Evolutionary conservation across 441 rosid species (phyloP).

Genomic region (Daphne laureola): DNA sequence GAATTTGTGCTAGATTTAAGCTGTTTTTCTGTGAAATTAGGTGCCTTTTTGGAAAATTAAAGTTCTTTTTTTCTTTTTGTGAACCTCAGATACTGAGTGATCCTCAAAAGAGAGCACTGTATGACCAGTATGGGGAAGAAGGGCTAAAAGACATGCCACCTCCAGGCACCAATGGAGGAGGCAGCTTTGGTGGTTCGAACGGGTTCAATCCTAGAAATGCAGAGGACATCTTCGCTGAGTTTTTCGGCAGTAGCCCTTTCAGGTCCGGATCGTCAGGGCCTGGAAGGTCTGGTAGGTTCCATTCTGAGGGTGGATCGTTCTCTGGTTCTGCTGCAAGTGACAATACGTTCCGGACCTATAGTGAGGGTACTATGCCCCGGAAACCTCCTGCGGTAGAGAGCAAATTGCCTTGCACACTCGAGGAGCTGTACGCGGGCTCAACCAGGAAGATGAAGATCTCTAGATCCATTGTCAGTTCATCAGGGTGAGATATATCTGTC

Average conservation of each 20-base stretch:
- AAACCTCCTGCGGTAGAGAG: conserved; percentile 90
- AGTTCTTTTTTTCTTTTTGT: neutral
- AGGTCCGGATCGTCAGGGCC: conserved; percentile 66
- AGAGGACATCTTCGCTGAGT: conserved; percentile 90
- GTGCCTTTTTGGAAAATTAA: neutral
- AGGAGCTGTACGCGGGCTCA: conserved; percentile 75
- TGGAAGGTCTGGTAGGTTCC: conserved; percentile 66
- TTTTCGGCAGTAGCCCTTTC: conserved; percentile 87
- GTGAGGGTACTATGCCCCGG: conserved; percentile 45
- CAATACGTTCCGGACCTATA: conserved; percentile 51
- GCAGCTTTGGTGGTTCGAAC: conserved; percentile 26
- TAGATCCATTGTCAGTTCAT: conserved; percentile 58
- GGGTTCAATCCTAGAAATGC: conserved; percentile 95
- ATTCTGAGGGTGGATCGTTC: conserved; percentile 62
- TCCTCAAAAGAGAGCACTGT: conserved; percentile 68
- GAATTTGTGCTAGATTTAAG: neutral
- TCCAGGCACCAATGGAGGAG: conserved; percentile 36
- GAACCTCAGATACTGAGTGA: conserved; percentile 71
- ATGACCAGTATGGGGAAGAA: conserved; percentile 88
- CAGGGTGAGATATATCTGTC: conserved; percentile 39
- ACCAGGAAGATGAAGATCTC: conserved; percentile 97
- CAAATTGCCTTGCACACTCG: conserved; percentile 83
- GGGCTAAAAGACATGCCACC: conserved; percentile 79
- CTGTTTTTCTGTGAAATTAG: neutral
- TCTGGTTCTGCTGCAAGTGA: conserved; percentile 48